These are phyloP conservation scores for Ogataea methylovora DNA, from an alignment of 805 yeast species.

Conservation along the genomic window DNA sequence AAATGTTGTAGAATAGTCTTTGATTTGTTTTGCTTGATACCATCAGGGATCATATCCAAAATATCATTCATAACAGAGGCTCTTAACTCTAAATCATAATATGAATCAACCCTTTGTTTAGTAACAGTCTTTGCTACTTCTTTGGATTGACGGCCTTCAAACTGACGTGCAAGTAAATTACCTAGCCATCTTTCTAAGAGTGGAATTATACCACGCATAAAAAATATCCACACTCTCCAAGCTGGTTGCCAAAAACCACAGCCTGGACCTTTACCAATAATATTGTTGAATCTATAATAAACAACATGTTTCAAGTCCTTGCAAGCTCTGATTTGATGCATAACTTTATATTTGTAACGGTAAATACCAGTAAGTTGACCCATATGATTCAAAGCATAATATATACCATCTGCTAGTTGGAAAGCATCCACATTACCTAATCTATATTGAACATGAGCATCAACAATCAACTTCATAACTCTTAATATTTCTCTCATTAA, in stretches of 20 bases:
- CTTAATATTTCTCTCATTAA: conserved; percentile 82
- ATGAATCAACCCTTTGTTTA: conserved; percentile 91
- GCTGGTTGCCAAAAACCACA: conserved; percentile 99
- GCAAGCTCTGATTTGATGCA: conserved; percentile 96
- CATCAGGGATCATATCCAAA: conserved; percentile 95
- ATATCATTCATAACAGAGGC: conserved; percentile 95
- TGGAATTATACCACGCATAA: conserved; percentile 88
- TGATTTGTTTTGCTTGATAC: conserved; percentile 79
- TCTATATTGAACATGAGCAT: conserved; percentile 87
- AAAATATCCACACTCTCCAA: conserved; percentile 94
- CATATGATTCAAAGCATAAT: conserved; percentile 84
- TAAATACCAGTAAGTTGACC: conserved; percentile 97
- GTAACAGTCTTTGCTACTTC: conserved; percentile 92
- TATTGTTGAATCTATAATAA: conserved; percentile 71
- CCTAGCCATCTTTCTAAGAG: conserved; percentile 92
- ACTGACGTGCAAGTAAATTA: conserved; percentile 83
- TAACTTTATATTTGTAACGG: conserved; percentile 92
- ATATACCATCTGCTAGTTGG: conserved; percentile 90
- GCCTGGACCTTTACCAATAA: conserved; percentile 97
- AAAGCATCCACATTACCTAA: conserved; percentile 87
- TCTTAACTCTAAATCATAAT: conserved; percentile 86
- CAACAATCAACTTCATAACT: conserved; percentile 80
- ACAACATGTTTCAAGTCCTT: conserved; percentile 92
- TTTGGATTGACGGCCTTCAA: conserved; percentile 90
- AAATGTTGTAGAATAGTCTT: conserved; percentile 86